Percentiles rank a stretch among this genome's conserved stretches.
These are phyloP conservation scores for Carpinus fangiana DNA, from an alignment of 306 rosid genomes.

Conservation along the genomic window DNA sequence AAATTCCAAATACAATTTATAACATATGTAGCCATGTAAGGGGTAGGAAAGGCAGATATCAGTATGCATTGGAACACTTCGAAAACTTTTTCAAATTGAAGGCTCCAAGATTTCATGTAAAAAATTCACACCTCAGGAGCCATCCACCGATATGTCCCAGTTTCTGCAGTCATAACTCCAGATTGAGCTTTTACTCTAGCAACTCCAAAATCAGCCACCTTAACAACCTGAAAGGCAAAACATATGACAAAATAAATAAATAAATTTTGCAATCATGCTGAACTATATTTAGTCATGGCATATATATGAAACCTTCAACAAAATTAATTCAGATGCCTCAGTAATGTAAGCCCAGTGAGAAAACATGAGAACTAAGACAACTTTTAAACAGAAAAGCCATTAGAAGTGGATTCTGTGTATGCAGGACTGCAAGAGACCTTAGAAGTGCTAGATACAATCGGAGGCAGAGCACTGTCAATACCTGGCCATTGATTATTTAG, in stretches of 20 bases:
- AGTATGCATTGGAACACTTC: conserved; percentile 16
- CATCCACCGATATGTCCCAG: conserved; percentile 99
- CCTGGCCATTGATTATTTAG: not conserved
- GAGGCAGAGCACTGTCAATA: not conserved
- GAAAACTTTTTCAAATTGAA: conserved; percentile 13
- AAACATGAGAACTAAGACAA: not conserved
- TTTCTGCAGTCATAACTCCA: conserved; percentile 99
- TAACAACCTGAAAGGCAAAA: conserved; percentile 65
- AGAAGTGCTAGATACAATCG: not conserved
- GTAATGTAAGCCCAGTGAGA: not conserved
- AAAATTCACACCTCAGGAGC: conserved; percentile 81
- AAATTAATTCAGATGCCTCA: not conserved
- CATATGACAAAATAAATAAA: not conserved
- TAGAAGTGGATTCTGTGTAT: not conserved
- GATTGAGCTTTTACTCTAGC: conserved; percentile 94
- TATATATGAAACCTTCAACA: not conserved
- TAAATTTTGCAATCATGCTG: not conserved
- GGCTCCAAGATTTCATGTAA: conserved; percentile 3
- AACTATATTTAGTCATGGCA: not conserved
- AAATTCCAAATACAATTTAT: not conserved
- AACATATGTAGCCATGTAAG: not conserved
- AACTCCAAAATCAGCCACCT: conserved; percentile 99
- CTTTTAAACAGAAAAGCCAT: not conserved
- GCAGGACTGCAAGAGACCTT: not conserved
- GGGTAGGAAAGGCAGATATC: conserved; percentile 21